Conservation (phyloP, 2,329 filamentous ascomycete genomes). For the Botrytis pseudocinerea region DNA sequence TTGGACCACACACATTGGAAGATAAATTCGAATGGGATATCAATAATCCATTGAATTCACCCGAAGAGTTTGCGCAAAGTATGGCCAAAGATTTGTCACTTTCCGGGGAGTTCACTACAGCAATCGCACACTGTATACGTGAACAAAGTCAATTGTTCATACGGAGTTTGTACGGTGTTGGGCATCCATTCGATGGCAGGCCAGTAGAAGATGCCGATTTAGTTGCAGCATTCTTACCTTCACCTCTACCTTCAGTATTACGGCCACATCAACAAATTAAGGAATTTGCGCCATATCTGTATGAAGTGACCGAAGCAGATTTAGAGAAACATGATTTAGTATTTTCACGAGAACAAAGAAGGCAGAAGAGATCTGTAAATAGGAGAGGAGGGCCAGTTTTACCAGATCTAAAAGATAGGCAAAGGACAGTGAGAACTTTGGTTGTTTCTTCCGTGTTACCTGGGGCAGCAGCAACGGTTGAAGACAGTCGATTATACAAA, state of each 20-base stretch:
- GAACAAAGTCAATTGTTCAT: constrained; percentile 96
- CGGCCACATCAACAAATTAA: constrained; percentile 89
- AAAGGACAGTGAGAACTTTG: constrained; percentile 87
- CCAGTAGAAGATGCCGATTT: constrained; percentile 92
- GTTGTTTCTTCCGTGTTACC: constrained; percentile 91
- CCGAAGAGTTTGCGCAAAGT: constrained; percentile 87
- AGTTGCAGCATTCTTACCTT: constrained; percentile 78
- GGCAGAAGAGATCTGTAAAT: constrained; percentile 94
- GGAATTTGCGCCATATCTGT: constrained; percentile 90
- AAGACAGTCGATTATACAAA: constrained; percentile 87
- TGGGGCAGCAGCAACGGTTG: constrained; percentile 75
- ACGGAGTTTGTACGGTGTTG: constrained; percentile 86
- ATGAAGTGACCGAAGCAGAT: constrained; percentile 88
- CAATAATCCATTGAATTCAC: constrained; percentile 89
- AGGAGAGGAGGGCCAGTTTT: constrained; percentile 87
- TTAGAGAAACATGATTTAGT: constrained; percentile 88
- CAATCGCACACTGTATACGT: constrained; percentile 95
- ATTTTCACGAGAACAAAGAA: constrained; percentile 88
- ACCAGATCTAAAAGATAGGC: constrained; percentile 93
- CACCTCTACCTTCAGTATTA: constrained; percentile 80
- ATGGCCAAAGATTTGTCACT: constrained; percentile 90
- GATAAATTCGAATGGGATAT: constrained; percentile 99
- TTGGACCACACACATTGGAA: constrained; percentile 88
- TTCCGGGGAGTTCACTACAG: constrained; percentile 93
- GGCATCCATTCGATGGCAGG: constrained; percentile 91